These are phyloP conservation scores for Xerophyta viscosa DNA, from an alignment of 106 monocot genomes.

Conservation along the genomic window DNA sequence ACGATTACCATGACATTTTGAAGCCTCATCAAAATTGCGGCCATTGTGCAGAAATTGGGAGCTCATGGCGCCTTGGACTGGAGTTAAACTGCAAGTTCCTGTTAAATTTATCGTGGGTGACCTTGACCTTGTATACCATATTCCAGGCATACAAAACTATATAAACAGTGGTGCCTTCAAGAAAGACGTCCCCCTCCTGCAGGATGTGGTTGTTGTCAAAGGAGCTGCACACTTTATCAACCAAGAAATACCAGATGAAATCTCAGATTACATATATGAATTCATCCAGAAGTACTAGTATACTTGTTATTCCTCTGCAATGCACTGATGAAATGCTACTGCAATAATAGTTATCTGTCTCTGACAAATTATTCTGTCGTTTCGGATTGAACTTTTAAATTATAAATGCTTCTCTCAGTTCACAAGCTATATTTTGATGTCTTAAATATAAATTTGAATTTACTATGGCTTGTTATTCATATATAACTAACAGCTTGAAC, in stretches of 20 bases:
- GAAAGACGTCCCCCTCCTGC: not conserved
- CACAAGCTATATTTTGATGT: too few species aligned
- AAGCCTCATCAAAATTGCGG: too few species aligned
- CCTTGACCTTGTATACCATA: not conserved
- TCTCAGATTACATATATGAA: not conserved
- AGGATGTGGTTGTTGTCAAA: constrained; percentile 1
- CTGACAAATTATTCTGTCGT: too few species aligned
- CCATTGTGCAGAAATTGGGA: constrained; percentile 3
- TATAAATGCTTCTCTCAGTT: too few species aligned
- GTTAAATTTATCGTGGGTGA: not conserved
- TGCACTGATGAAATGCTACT: too few species aligned
- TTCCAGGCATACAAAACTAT: not conserved
- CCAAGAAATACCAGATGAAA: not conserved
- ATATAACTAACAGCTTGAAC: too few species aligned
- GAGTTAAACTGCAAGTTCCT: not conserved
- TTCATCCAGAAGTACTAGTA: not conserved
- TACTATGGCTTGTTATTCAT: too few species aligned
- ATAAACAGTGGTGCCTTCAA: not conserved
- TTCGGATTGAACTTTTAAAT: too few species aligned
- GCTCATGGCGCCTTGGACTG: not conserved
- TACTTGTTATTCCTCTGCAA: too few species aligned
- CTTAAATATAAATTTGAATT: too few species aligned
- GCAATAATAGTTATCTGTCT: too few species aligned
- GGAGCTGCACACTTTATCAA: not conserved
- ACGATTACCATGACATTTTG: too few species aligned